Evolutionary conservation across 495 filamentous ascomycete species (phyloP).

Genomic region (Trichoderma asperelloides): DNA sequence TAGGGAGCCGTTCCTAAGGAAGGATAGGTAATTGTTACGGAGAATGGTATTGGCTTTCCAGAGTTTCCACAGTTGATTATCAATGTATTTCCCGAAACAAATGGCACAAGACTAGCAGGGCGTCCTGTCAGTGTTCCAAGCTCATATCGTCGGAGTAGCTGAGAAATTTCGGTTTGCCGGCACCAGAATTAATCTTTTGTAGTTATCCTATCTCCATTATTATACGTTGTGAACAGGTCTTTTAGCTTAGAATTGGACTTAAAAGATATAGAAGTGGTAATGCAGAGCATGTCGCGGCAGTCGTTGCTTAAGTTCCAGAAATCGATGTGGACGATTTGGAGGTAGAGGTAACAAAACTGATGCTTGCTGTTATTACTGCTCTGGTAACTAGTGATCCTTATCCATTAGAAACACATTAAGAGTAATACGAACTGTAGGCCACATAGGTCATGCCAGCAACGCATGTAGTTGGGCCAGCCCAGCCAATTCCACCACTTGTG

Average conservation of each 20-base stretch:
- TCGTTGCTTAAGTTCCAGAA: not conserved
- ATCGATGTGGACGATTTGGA: not conserved
- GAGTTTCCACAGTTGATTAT: constrained; percentile 33
- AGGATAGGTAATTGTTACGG: constrained; percentile 27
- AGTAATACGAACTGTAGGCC: not conserved
- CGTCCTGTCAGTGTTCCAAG: constrained; percentile 39
- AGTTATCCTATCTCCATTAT: constrained; percentile 33
- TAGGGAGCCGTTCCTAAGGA: constrained; percentile 29
- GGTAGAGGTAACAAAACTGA: not conserved
- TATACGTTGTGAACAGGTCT: constrained; percentile 9
- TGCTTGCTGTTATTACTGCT: not conserved
- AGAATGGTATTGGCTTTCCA: constrained; percentile 42
- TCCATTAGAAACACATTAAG: not conserved
- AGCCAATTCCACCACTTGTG: not conserved
- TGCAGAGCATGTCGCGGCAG: not conserved
- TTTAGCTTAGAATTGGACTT: not conserved
- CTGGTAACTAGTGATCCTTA: not conserved
- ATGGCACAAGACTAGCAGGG: constrained; percentile 31
- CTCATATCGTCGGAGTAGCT: constrained; percentile 42
- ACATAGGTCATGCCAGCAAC: not conserved
- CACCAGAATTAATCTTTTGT: constrained; percentile 39
- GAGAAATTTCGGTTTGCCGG: constrained; percentile 40
- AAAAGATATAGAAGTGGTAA: not conserved
- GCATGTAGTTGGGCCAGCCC: not conserved
- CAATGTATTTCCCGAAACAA: constrained; percentile 28